phyloP scores from a whole-genome alignment of 371 early-diverging fungal species.

The Rhizopus stolonifer region DNA sequence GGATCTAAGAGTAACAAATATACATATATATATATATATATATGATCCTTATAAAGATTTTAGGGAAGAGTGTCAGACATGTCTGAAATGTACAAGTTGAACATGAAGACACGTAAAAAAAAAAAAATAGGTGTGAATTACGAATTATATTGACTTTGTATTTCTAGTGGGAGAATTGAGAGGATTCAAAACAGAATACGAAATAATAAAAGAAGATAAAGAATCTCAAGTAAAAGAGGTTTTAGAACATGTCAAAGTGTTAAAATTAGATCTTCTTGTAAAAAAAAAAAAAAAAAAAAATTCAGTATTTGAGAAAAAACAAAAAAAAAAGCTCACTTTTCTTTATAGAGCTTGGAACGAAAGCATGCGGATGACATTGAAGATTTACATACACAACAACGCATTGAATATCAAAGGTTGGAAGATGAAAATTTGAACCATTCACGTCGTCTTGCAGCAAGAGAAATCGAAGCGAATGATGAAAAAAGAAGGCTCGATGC shows the following conservation, averaged over 20 bases:
- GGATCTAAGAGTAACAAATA: slow-evolving; percentile 38
- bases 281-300: neutral
- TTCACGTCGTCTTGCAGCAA: slow-evolving; percentile 21
- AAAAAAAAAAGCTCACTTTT: no score
- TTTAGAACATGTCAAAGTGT: slow-evolving; percentile 22
- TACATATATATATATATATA: neutral
- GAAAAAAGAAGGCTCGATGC: slow-evolving; percentile 13
- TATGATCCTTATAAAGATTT: neutral
- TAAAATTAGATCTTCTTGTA: slow-evolving; percentile 32
- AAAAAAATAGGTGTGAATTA: neutral
- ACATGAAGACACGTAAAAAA: slow-evolving; percentile 26
- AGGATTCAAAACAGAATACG: slow-evolving; percentile 26
- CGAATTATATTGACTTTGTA: neutral
- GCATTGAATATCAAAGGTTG: slow-evolving; percentile 33
- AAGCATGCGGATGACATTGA: slow-evolving; percentile 25
- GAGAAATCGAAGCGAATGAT: slow-evolving; percentile 30
- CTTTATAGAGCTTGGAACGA: slow-evolving; percentile 14
- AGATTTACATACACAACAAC: slow-evolving; percentile 30
- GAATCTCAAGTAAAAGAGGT: slow-evolving; percentile 33
- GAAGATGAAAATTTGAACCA: slow-evolving; percentile 34
- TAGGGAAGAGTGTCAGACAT: slow-evolving; percentile 43
- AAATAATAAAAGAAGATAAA: slow-evolving; percentile 26
- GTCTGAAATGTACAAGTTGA: slow-evolving; percentile 27
- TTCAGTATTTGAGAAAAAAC: no score
- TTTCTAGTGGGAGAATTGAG: slow-evolving; percentile 26